A percentile compares a stretch with the other conserved stretches of the same genome.
phyloP scores from a whole-genome alignment of 2,329 filamentous ascomycete species.

The Paraconiothyrium sp. region DNA sequence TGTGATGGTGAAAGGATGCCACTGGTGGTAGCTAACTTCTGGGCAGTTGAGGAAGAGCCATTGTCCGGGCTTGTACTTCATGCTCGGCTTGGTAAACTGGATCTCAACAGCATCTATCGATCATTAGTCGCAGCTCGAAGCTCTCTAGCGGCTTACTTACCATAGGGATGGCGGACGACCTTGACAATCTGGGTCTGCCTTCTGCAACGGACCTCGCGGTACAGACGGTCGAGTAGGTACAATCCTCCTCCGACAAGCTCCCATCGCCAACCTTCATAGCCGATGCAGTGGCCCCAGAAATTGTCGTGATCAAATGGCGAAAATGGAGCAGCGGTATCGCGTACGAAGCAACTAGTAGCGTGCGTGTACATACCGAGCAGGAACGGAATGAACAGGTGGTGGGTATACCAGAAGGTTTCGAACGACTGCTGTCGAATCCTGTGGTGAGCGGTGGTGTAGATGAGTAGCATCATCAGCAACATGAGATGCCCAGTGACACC shows the following conservation, averaged over 20 bases:
- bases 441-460: slow-evolving; percentile 94
- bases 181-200: slow-evolving; percentile 89
- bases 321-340: slow-evolving; percentile 74
- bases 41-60: slow-evolving; percentile 98
- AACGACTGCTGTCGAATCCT: slow-evolving; percentile 96
- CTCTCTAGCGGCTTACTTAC: slow-evolving; percentile 57
- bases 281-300: slow-evolving; percentile 94
- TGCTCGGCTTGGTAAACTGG: slow-evolving; percentile 94
- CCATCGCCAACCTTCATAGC: slow-evolving; percentile 97
- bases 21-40: slow-evolving; percentile 86
- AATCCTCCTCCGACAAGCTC: slow-evolving; percentile 86
- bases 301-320: slow-evolving; percentile 84
- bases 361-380: slow-evolving; percentile 94
- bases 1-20: slow-evolving; percentile 99
- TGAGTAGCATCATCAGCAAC: slow-evolving; percentile 98
- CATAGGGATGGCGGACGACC: slow-evolving; percentile 94
- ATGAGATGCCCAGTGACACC: slow-evolving; percentile 97
- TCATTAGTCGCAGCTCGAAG: slow-evolving; percentile 37
- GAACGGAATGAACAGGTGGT: slow-evolving; percentile 98
- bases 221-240: slow-evolving; percentile 88
- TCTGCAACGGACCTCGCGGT: slow-evolving; percentile 86
- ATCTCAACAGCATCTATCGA: slow-evolving; percentile 87
- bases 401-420: slow-evolving; percentile 99
- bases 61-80: slow-evolving; percentile 98
- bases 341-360: slow-evolving; percentile 94